These are phyloP conservation scores for Metarhizium sp. DNA, from an alignment of 2,329 filamentous ascomycete species.

Conservation along the genomic window DNA sequence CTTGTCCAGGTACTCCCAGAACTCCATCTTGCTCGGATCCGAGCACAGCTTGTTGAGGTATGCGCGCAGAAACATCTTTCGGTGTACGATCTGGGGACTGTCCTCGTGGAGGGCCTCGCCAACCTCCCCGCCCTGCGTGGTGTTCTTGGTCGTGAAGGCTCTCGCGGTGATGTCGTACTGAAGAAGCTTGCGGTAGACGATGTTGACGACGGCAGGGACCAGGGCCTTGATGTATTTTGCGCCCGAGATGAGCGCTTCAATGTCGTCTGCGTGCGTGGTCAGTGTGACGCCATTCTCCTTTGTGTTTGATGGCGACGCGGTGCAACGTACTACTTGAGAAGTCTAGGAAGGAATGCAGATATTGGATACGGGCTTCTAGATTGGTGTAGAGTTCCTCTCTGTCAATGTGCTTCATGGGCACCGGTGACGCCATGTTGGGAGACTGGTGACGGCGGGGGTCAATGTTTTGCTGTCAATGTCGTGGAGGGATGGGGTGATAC, in stretches of 20 bases:
- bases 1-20: slow-evolving; percentile 79
- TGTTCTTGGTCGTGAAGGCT: slow-evolving; percentile 57
- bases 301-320: background rate
- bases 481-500: background rate
- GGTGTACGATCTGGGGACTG: slow-evolving; percentile 64
- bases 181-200: slow-evolving; percentile 74
- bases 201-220: slow-evolving; percentile 74
- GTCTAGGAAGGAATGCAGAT: slow-evolving; percentile 68
- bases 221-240: slow-evolving; percentile 73
- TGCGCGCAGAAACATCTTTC: slow-evolving; percentile 70
- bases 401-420: slow-evolving; percentile 50
- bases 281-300: background rate
- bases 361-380: slow-evolving; percentile 59
- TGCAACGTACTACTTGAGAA: slow-evolving; percentile 54
- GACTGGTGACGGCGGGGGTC: background rate
- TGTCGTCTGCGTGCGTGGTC: slow-evolving; percentile 43
- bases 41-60: slow-evolving; percentile 68
- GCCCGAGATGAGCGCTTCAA: slow-evolving; percentile 59
- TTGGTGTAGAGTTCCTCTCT: slow-evolving; percentile 63
- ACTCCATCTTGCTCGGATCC: slow-evolving; percentile 65
- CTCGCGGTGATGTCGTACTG: slow-evolving; percentile 75
- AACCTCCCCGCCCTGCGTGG: slow-evolving; percentile 57
- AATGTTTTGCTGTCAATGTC: background rate
- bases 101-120: slow-evolving; percentile 56
- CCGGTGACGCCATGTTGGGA: slow-evolving; percentile 16